A percentile compares a stretch with the other conserved stretches of the same genome.
Evolutionary conservation across 495 filamentous ascomycete species (phyloP).

Genomic region (Penicillium antarcticum): DNA sequence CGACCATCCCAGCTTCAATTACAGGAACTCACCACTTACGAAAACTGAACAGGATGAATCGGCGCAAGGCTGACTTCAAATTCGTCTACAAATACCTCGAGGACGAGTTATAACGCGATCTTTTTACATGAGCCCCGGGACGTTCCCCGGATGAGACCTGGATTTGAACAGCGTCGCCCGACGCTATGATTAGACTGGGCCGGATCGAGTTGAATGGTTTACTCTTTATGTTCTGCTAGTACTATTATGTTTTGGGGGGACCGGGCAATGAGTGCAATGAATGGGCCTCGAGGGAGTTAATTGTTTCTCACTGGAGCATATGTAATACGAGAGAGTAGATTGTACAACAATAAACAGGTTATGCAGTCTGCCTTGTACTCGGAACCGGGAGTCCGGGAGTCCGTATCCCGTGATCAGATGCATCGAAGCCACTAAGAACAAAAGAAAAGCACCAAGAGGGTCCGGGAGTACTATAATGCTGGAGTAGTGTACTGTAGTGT

Average conservation of each 20-base stretch:
- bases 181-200: constrained; percentile 2
- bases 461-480: too few relatives aligned
- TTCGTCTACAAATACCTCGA: constrained; percentile 97
- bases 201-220: constrained; percentile 1
- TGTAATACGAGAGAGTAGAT: too few relatives aligned
- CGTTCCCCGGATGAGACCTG: not conserved
- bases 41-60: constrained; percentile 83
- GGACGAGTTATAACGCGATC: constrained; percentile 68
- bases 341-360: too few relatives aligned
- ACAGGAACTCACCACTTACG: constrained; percentile 10
- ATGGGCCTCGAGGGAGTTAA: constrained; percentile 8
- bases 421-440: not conserved
- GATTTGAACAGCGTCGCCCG: not conserved
- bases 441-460: not conserved
- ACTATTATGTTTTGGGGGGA: constrained; percentile 4
- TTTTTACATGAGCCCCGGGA: not conserved
- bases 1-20: not conserved
- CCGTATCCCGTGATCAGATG: too few relatives aligned
- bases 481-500: too few relatives aligned
- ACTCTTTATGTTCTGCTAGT: constrained; percentile 3
- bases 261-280: constrained; percentile 29
- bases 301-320: constrained; percentile 4
- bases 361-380: too few relatives aligned
- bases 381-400: too few relatives aligned
- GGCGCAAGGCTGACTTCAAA: constrained; percentile 96